Evolutionary conservation across 2,329 filamentous ascomycete species (phyloP).

Genomic region (Phyllosticta paracitricarpa): DNA sequence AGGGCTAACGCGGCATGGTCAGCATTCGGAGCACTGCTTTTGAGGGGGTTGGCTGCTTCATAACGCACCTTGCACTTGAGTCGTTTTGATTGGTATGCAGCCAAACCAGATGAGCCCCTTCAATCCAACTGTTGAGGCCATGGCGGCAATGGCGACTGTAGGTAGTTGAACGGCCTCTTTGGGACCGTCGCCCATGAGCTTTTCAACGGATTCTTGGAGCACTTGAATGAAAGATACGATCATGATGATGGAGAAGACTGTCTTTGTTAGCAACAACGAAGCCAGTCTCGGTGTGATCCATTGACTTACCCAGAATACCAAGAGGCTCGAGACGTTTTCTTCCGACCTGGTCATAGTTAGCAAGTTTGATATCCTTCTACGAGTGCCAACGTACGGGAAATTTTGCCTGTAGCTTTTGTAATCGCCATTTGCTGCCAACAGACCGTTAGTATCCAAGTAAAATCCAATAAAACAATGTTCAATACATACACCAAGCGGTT

Average conservation of each 20-base stretch:
- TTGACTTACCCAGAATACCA: conserved; percentile 43
- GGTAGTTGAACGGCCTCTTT: conserved; percentile 42
- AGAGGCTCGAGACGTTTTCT: conserved; percentile 46
- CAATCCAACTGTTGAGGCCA: conserved; percentile 47
- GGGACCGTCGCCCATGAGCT: conserved; percentile 42
- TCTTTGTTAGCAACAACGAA: too few relatives aligned
- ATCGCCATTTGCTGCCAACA: conserved; percentile 37
- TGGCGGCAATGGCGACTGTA: conserved; percentile 45
- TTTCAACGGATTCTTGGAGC: conserved; percentile 49
- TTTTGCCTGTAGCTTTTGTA: conserved; percentile 39
- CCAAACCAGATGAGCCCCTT: conserved; percentile 53
- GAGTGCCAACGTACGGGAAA: conserved; percentile 38
- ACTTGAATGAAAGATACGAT: conserved; percentile 53
- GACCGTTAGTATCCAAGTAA: neutral
- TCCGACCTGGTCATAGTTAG: conserved; percentile 20
- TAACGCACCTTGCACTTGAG: conserved; percentile 52
- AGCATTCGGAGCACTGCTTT: neutral
- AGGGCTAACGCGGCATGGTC: neutral
- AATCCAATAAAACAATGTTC: neutral
- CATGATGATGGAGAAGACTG: conserved; percentile 43
- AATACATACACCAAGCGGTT: conserved; percentile 43
- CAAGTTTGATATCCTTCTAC: neutral
- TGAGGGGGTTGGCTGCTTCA: conserved; percentile 27
- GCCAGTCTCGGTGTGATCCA: too few relatives aligned
- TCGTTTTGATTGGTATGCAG: conserved; percentile 51